Evolutionary conservation across 208 protist genomes (phyloP).

Genomic region (Trypanosoma lewisi): DNA sequence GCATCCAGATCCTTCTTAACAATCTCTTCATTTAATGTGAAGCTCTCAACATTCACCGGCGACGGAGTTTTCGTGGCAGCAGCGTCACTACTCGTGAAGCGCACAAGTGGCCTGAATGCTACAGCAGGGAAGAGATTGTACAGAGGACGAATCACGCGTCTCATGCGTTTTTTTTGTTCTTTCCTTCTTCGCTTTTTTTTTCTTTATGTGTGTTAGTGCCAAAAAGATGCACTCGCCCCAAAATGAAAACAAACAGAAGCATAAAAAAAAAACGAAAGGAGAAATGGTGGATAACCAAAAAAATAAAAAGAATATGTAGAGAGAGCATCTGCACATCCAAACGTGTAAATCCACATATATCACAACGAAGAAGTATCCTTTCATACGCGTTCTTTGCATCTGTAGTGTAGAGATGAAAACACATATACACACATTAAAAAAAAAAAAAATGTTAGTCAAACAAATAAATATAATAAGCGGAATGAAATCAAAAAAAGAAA

Average conservation of each 20-base stretch:
- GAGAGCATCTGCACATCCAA: too few species aligned
- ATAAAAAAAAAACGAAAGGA: neutral
- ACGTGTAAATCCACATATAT: too few species aligned
- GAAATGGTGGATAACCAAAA: neutral
- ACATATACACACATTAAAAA: neutral
- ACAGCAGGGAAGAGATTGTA: neutral
- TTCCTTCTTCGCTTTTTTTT: neutral
- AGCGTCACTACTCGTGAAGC: neutral
- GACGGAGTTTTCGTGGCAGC: constrained; percentile 11
- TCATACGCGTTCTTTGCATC: neutral
- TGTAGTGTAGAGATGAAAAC: neutral
- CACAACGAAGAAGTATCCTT: neutral
- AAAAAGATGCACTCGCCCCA: neutral
- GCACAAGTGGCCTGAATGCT: neutral
- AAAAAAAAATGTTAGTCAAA: neutral
- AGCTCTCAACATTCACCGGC: constrained; percentile 82
- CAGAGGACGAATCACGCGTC: constrained; percentile 4
- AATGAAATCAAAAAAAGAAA: constrained; percentile 13
- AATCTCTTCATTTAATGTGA: constrained; percentile 83
- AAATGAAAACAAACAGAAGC: neutral
- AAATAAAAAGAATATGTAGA: too few species aligned
- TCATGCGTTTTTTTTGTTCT: constrained; percentile 4
- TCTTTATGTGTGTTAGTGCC: constrained; percentile 11
- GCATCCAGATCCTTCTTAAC: constrained; percentile 73
- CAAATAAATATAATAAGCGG: constrained; percentile 4